phyloP scores from a whole-genome alignment of 345 rosid genomes.

The Aquilaria malaccensis region DNA sequence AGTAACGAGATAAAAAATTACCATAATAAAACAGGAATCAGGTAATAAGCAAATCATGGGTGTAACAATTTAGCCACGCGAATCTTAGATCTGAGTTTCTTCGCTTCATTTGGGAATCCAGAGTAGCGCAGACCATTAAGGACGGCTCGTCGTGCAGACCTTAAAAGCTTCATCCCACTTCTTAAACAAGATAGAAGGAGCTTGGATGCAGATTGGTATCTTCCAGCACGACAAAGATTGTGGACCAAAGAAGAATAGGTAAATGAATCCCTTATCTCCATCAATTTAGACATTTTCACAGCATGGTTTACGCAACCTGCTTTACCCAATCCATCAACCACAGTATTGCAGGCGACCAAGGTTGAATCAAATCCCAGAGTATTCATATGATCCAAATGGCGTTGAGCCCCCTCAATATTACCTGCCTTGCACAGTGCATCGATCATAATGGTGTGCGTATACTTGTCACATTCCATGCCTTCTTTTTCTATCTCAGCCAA shows the following conservation, averaged over 20 bases:
- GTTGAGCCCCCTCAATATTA: constrained; percentile 42
- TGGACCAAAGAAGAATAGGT: constrained; percentile 68
- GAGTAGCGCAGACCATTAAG: constrained; percentile 51
- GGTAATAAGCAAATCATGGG: constrained; percentile 19
- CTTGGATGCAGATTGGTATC: constrained; percentile 57
- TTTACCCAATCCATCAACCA: constrained; percentile 69
- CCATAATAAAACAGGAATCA: too few species aligned
- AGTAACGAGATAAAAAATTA: too few species aligned
- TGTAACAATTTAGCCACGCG: constrained; percentile 28
- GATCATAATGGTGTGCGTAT: constrained; percentile 75
- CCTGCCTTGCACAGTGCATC: constrained; percentile 62
- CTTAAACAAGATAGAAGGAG: constrained; percentile 53
- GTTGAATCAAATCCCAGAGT: constrained; percentile 36
- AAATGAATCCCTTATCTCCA: constrained; percentile 71
- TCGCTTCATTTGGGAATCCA: constrained; percentile 49
- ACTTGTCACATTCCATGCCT: constrained; percentile 62
- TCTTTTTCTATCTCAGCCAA: constrained; percentile 45
- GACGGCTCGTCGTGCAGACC: constrained; percentile 62
- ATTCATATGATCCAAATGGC: constrained; percentile 49
- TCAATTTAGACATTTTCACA: constrained; percentile 45
- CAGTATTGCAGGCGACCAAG: constrained; percentile 50
- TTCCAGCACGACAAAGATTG: constrained; percentile 66
- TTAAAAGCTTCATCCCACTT: constrained; percentile 53
- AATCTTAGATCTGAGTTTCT: constrained; percentile 46
- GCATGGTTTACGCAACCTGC: constrained; percentile 52